phyloP scores from a whole-genome alignment of 768 basidiomycete species.

The Lactifluus rugatus region DNA sequence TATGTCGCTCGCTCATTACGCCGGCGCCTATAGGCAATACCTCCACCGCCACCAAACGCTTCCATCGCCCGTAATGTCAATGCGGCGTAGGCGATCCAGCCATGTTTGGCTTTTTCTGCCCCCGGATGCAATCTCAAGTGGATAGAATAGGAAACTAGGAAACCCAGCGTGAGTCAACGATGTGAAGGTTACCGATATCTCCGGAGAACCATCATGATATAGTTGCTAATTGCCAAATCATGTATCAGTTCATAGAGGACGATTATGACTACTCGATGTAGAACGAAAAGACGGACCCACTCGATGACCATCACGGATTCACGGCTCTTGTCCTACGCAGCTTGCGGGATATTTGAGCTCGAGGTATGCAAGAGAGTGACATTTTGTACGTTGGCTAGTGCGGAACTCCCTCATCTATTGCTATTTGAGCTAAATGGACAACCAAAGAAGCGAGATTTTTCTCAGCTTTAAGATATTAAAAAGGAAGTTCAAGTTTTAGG shows the following conservation, averaged over 20 bases:
- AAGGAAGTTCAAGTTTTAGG: no score
- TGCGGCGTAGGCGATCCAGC: no score
- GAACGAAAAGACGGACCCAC: conserved; percentile 25
- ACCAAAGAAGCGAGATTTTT: no score
- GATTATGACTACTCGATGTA: background rate
- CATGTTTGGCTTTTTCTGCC: no score
- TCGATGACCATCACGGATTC: conserved; percentile 42
- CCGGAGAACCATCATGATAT: background rate
- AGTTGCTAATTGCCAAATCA: no score
- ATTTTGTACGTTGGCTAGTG: no score
- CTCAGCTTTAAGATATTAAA: no score
- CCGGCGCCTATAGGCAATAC: conserved; percentile 45
- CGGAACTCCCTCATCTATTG: no score
- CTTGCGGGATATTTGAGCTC: conserved; percentile 61
- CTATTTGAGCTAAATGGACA: no score
- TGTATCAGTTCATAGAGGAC: no score
- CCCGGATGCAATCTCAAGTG: background rate
- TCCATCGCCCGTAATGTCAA: conserved; percentile 39
- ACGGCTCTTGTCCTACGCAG: conserved; percentile 42
- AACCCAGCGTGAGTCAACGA: conserved; percentile 11
- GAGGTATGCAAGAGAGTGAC: conserved; percentile 51
- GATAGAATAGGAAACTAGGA: background rate
- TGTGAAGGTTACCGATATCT: conserved; percentile 7
- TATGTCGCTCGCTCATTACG: conserved; percentile 51
- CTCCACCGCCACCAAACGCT: conserved; percentile 52